Conservation (phyloP, 1,284 basidiomycete genomes). For the Austroboletus olivaceoglutinosus region DNA sequence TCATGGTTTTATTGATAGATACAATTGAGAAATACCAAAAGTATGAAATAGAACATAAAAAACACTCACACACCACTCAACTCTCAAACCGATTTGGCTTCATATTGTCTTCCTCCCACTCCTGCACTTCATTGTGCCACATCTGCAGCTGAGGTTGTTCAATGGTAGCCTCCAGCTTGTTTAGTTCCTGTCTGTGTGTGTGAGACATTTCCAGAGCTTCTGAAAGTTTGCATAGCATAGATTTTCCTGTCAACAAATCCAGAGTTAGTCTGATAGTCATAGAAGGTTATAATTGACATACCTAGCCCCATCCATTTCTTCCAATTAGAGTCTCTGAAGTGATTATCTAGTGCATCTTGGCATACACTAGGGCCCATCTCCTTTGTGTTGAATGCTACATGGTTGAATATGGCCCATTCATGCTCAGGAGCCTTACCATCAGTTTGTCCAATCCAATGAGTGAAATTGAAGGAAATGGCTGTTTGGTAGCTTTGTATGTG, state of each 20-base stretch:
- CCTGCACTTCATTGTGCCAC: not conserved
- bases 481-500: slow-evolving; percentile 11
- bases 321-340: slow-evolving; percentile 6
- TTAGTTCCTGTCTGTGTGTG: not conserved
- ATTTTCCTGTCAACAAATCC: too few relatives aligned
- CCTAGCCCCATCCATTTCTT: not conserved
- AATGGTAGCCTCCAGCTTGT: not conserved
- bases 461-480: slow-evolving; percentile 9
- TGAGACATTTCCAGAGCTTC: too few relatives aligned
- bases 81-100: not conserved
- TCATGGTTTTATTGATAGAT: not conserved
- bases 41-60: not conserved
- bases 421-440: slow-evolving; percentile 9
- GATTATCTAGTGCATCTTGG: not conserved
- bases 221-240: too few relatives aligned
- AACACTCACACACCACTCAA: not conserved
- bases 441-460: not conserved
- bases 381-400: slow-evolving; percentile 3
- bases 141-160: not conserved
- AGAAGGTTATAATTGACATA: not conserved
- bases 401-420: slow-evolving; percentile 6
- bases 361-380: not conserved
- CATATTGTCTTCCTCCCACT: not conserved
- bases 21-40: not conserved
- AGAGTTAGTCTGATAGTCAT: not conserved